Evolutionary conservation across 2,329 filamentous ascomycete genomes (phyloP).

Genomic region (Sarocladium strictum): DNA sequence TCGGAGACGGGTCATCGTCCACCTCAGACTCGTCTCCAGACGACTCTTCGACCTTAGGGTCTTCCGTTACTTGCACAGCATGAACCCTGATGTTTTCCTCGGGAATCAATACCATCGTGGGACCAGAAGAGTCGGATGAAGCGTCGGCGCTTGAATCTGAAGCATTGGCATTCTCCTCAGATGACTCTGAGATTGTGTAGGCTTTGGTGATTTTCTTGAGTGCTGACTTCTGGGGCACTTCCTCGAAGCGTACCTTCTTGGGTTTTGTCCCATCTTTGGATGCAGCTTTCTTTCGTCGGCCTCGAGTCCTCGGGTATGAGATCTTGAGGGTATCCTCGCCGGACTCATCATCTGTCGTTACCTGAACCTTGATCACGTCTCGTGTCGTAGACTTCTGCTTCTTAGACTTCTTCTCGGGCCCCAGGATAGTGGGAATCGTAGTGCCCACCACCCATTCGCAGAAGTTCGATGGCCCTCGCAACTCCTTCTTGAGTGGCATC

Average conservation of each 20-base stretch:
- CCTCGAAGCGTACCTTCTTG: constrained; percentile 40
- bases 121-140: constrained; percentile 16
- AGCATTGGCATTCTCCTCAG: background rate
- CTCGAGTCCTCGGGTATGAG: constrained; percentile 38
- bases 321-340: constrained; percentile 41
- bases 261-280: constrained; percentile 2
- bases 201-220: constrained; percentile 24
- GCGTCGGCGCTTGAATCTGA: constrained; percentile 14
- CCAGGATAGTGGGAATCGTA: constrained; percentile 25
- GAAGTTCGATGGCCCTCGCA: constrained; percentile 18
- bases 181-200: background rate
- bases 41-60: background rate
- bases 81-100: background rate
- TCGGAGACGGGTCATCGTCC: constrained; percentile 29
- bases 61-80: background rate
- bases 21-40: constrained; percentile 14
- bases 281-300: constrained; percentile 5
- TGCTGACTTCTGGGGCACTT: constrained; percentile 28
- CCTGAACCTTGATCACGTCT: constrained; percentile 32
- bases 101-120: background rate
- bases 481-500: background rate
- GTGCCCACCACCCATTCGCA: constrained; percentile 37
- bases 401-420: constrained; percentile 19
- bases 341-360: constrained; percentile 47
- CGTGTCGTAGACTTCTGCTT: background rate